Base-by-base conservation (phyloP, 805 yeast genomes). In the Metschnikowia rubicola region DNA sequence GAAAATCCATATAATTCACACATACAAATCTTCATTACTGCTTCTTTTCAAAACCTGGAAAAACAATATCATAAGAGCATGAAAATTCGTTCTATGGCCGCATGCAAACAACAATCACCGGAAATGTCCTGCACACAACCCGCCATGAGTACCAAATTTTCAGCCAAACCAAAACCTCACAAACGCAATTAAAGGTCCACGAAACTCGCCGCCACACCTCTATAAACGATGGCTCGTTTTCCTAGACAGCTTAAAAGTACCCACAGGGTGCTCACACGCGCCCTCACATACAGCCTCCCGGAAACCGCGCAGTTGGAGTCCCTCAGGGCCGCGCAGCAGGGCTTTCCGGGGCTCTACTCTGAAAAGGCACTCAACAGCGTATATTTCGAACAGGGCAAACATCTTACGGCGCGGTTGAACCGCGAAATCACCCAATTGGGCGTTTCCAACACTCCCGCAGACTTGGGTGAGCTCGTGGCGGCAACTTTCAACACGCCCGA, bases 261-360 rank as follows among this genome's bases (percentile, higher is more conserved):
- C 8, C 44, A 36, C 9, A 31, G 29, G 26, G 33, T 26, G n/a
- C 37, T 45, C 28, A 17, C 26, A 12, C 47, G 66, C 34, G 48
- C 53, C 35, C 59, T 62, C 30, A 62, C 75, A 8, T 72, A 67
- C 58, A 51, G 54, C 8, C 64, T 72, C 32, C 73, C 75, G 8
- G 54, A 60, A 35, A 61, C 69, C 13, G 52, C 62, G 37, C 50
- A 62, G 12, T 57, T 72, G 40, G 71, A 71, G 30, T 52, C 60
- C 4, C 47, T 68, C 31, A 62, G 59, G 41, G 52, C 63, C 12
- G 49, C 61, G 28, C 37, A 39, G 31, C 15, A 58, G 1, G 80
- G 80, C 10, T 66, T 81, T 19, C 64, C 68, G 1, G 86, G 86
- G 2, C 61, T 82, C 4, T 69, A 77, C 46, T 71, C 81, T 3